Evolutionary conservation across 2,329 filamentous ascomycete species (phyloP), one percentile per base, ranked within the genome.

Genomic region (Metarhizium anisopliae): DNA sequence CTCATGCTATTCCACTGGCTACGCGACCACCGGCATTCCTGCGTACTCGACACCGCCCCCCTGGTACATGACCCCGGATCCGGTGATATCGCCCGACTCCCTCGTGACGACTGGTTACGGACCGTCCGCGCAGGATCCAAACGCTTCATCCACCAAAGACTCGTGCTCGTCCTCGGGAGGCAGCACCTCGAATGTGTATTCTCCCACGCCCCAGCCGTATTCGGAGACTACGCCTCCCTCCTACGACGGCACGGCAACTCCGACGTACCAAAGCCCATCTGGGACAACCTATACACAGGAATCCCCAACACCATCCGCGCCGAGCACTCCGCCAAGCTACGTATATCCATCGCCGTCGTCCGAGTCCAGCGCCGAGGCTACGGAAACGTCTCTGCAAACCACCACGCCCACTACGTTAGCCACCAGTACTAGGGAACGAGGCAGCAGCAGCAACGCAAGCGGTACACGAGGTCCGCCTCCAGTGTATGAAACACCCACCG

Each of bases 1-100:
- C 3, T 63, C 63, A 10, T 65, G 60, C 51, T 64, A 61, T 51
- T 55, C 59, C 35, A 58, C 59, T n/a, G 42, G 47, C 32, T 47
- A 18, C 35, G 16, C 16, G 32, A 36, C 40, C 16, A 14, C 40
- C 7, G 18, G 4, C 8, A 8, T 20, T 7, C n/a, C n/a, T 3
- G 7, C 18, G 2, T 25, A 47, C 20, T n/a, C 43, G 8, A 8
- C 43, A 25, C n/a, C 16, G 40, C 3, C 16, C 40, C 40, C 13
- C n/a, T 6, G n/a, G 43, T 47, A 29, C 43, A 47, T 18, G n/a
- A 29, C 43, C 7, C 35, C 35, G 13, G 35, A 36, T 8, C 13
- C 8, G 35, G 8, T 13, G 35, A n/a, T 7, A 18, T 47, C 13
- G 43, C 25, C 43, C 6, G 43, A 47, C 8, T 8, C n/a, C 1